Base-by-base conservation (phyloP, 2,329 filamentous ascomycete species). In the Claviceps digitariae region DNA sequence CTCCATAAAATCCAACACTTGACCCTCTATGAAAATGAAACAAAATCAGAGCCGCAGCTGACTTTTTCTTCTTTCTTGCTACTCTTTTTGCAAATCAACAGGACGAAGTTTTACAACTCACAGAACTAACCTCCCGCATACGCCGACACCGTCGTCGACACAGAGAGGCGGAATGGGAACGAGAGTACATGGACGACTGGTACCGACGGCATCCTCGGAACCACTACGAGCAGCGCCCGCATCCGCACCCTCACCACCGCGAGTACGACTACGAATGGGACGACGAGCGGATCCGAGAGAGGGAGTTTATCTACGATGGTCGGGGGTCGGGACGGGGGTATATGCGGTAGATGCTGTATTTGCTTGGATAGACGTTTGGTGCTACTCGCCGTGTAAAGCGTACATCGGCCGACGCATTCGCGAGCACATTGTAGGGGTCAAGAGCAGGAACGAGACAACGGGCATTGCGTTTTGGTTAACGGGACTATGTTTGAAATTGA, bases 101-200 rank as follows among this genome's bases (percentile, higher is more conserved):
- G 89, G 88, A 94, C 64, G 89, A 96, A 59, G 87, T 97, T 48
- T 78, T 89, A 45, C 82, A 85, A 57, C 79, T 97, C 4, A 87
- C 95, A 27, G 81, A 93, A 57, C 67, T 94, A 3, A 88, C 89
- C 1, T 86, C 95, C 57, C 79, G 87, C 21, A 93, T 96, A 63
- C 86, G 88, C 38, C 79, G 79, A 54, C 78, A 70, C 36, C 76
- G 78, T 55, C 73, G 72, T 62, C 68, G 76, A 20, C 73, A 77
- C 51, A 72, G 73, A 48, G 76, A 82, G 59, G 69, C 76, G 40
- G 71, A 78, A 62, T 82, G 75, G 64, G 83, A 87, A 67, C 74
- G 78, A 52, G 73, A 79, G 44, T 74, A 75, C 58, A 73, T 75
- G 51, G 70, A 78, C 43, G 74, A 76, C 21, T 74, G 72, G 65